Evolutionary conservation across 441 rosid species (phyloP), one percentile per base, ranked within the genome.

Genomic region (Pelargonium citronellum): DNA sequence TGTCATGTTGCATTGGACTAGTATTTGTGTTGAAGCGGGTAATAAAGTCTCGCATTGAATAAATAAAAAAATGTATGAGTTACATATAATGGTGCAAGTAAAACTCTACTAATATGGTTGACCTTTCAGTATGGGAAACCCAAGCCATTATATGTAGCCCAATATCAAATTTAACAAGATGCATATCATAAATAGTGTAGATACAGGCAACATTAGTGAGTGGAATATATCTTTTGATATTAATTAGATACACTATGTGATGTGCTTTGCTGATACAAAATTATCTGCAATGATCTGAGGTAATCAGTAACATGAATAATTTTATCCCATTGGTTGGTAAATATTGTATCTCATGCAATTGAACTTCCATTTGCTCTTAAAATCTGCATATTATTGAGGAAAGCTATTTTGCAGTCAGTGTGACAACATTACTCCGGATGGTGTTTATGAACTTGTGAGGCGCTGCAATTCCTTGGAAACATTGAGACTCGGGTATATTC

Each of bases 401-500:
- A 61, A 12, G 47, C 9, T 77, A 74, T 71, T 72, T 20, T 82
- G 86, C 91, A 94, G 98, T 75, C 83, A 74, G 44, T 91, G 98
- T 74, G 73, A 73, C 73, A 85, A 73, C 27, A 81, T 91, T 72
- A 85, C 96, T 67, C 83, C 82, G 62, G 55, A 67, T 68, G 92
- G 97, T 61, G 85, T 94, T 43, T 87, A 86, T 63, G 88, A 85
- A 75, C 83, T 91, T 62, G 77, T 88, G 65, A 84, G 76, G 67
- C 82, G 83, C 70, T 91, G 98, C 77, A 85, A 73, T 61, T 88
- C 80, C 0, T 78, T 94, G 83, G 86, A 85, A 73, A 88, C 91
- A 22, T 68, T 93, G 77, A 88, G 98, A 89, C 86, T 84, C 82
- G 96, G 97, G 96, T 94, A 93, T 37, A 37, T 5, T 49, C 41